Evolutionary conservation across 352 stramenopile genomes (phyloP), one percentile per base, ranked within the genome.

Genomic region (Globisporangium uncinulatum): DNA sequence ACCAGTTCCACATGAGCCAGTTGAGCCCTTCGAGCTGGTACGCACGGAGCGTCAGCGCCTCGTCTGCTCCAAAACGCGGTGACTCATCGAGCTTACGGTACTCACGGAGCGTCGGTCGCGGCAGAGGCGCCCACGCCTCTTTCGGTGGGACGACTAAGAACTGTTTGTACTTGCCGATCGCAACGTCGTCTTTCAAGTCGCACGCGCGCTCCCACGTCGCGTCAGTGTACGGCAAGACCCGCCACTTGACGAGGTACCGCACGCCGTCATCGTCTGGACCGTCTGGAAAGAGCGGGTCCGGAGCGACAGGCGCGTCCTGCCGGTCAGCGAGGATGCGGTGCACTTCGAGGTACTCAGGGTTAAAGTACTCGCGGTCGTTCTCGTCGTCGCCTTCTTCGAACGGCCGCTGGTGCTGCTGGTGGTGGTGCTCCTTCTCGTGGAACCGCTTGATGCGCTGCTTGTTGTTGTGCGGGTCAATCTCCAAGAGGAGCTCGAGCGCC

Each of bases 1-100:
- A 94, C 75, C 84, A 95, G 69, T 95, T 95, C 83, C 84, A 96
- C 36, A 93, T 65, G 56, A 96, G 59, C 87, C 87, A 96, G 56
- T 96, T 96, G 21, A 96, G 66, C 1, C 87, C 87, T 78, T 96
- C 87, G 11, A 96, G 62, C 57, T 96, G 87, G 58, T 95, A 96
- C 15, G 71, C 79, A 42, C 86, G 85, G 36, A 96, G 61, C 21
- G 67, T 78, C 4, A 96, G 77, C 50, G 76, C 77, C 55, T 85
- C 50, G 41, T 96, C 84, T 34, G 79, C 69, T 2, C 86, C 86
- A 74, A 93, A 95, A 31, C 50, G 59, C 0, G 84, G 84, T 0
- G 83, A 94, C 48, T 76, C 70, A 2, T 96, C 85, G n/a, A 93
- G 58, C 65, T 94, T 94, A 45, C 83, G 81, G 57, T 93, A 96